Base-by-base conservation (phyloP, 2,329 filamentous ascomycete species). In the Graphilbum sp. region DNA sequence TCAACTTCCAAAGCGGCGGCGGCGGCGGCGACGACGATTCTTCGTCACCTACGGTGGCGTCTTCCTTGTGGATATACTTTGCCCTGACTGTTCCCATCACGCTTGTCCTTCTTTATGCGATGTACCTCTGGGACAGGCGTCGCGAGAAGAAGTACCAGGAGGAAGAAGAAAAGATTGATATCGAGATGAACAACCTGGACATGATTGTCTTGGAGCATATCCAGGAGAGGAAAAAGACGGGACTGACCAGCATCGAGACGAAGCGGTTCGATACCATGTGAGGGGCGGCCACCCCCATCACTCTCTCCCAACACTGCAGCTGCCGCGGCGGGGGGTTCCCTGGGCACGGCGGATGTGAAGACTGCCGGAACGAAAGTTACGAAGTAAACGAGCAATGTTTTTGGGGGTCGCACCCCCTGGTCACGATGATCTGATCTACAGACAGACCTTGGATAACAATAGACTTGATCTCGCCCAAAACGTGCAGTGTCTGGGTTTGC, bases 41-140 rank as follows among this genome's bases (percentile, higher is more conserved):
- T n/a, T n/a, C 21, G 6, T 24, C 21, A 8, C 12, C 32, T 7
- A 10, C 59, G 35, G 66, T 75, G 15, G 68, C 66, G 11, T 51
- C 58, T 16, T 54, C 62, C 36, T 58, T 78, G 20, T 78, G 73
- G 72, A 63, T 78, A 38, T 78, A 76, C 56, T 77, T 76, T 45
- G 69, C 58, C 43, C 63, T 76, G 38, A 72, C 71, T 3, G 52
- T 77, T 11, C 73, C 73, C 3, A 46, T 75, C 37, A 78, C 73
- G 0, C 49, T 64, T 2, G 21, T 60, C 36, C 69, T 77, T 43
- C 66, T 78, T 19, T 54, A 56, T 3, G 50, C 58, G n/a, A 76
- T 72, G 70, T 59, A 66, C 47, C 58, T 59, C 44, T 67, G 69
- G 49, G 69, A 75, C 48, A 56, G 52, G 31, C 56, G 58, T 19